Evolutionary conservation across 495 filamentous ascomycete species (phyloP).

Genomic region (Halenospora varia): DNA sequence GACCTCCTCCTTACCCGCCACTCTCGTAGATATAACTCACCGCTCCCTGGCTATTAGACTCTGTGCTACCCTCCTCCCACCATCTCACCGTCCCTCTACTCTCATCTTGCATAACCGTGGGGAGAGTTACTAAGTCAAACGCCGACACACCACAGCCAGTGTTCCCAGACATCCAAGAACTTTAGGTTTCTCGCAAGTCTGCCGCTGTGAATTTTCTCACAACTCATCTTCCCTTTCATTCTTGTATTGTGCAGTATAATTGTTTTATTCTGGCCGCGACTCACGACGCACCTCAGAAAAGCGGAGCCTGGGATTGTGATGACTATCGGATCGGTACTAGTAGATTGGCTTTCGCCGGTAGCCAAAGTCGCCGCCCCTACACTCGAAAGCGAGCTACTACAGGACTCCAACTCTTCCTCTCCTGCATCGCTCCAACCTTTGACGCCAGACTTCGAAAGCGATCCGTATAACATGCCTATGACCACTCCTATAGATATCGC

Average conservation of each 20-base stretch:
- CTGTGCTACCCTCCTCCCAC: neutral
- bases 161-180: neutral
- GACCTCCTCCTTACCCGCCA: no score
- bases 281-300: neutral
- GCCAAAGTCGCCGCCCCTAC: no score
- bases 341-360: no score
- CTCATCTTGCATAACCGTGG: neutral
- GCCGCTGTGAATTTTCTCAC: neutral
- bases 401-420: constrained; percentile 5
- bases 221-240: neutral
- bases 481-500: constrained; percentile 61
- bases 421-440: constrained; percentile 15
- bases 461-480: constrained; percentile 18
- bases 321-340: no score
- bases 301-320: no score
- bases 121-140: neutral
- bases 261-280: neutral
- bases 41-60: neutral
- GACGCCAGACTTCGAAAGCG: constrained; percentile 16
- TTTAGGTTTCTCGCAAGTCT: no score
- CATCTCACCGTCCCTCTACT: neutral
- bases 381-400: no score
- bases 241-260: neutral
- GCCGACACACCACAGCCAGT: neutral
- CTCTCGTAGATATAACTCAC: neutral